These are phyloP conservation scores for Yamadazyma conglobata DNA, from an alignment of 1,139 yeast genomes.

Conservation along the genomic window DNA sequence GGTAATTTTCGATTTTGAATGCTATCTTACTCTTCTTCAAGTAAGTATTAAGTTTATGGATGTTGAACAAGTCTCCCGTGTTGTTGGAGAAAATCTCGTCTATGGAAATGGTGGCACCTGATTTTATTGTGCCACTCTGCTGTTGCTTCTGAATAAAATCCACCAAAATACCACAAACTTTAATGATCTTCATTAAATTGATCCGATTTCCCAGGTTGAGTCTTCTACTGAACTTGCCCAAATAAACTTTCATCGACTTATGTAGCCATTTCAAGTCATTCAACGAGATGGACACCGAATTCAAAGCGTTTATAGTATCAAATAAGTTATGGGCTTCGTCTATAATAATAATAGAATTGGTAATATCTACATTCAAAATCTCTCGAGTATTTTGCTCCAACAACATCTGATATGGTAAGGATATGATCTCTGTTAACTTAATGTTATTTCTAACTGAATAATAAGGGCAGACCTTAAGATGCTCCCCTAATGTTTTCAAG, in stretches of 20 bases:
- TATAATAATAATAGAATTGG: conserved; percentile 67
- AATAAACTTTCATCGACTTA: conserved; percentile 50
- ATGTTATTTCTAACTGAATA: conserved; percentile 64
- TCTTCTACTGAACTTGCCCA: conserved; percentile 55
- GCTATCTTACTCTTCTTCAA: conserved; percentile 72
- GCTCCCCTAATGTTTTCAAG: conserved; percentile 56
- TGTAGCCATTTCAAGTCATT: conserved; percentile 46
- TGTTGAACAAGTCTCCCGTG: conserved; percentile 70
- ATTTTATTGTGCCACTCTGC: conserved; percentile 25
- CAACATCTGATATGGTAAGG: conserved; percentile 82
- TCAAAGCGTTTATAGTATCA: conserved; percentile 69
- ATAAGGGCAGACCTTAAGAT: conserved; percentile 71
- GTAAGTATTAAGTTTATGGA: conserved; percentile 64
- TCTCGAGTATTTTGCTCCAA: conserved; percentile 63
- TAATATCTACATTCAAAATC: conserved; percentile 55
- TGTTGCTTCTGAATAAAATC: conserved; percentile 34
- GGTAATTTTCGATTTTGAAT: conserved; percentile 74
- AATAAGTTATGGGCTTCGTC: conserved; percentile 93
- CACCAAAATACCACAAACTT: conserved; percentile 51
- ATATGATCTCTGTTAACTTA: conserved; percentile 63
- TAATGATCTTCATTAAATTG: conserved; percentile 60
- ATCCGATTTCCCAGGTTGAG: conserved; percentile 75
- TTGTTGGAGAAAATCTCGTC: conserved; percentile 54
- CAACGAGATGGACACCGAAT: conserved; percentile 58
- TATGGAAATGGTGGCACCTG: conserved; percentile 54